Evolutionary conservation across 176 grass and related monocot genomes (phyloP).

Genomic region (Panicum miliaceum): DNA sequence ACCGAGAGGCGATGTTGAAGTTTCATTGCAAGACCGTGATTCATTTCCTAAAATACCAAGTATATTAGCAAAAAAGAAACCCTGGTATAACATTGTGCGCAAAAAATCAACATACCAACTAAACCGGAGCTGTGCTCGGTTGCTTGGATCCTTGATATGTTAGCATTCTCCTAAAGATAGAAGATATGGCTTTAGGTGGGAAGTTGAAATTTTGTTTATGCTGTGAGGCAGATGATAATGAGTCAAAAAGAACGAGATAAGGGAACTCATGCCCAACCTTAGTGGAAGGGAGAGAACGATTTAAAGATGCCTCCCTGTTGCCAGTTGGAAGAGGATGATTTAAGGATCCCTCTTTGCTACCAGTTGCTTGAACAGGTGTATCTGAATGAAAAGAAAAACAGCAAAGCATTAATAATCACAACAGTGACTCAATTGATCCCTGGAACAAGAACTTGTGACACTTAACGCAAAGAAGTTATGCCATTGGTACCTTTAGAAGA

Average conservation of each 20-base stretch:
- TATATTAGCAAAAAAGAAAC: slow-evolving; percentile 43
- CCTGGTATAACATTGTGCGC: background rate
- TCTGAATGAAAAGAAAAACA: slow-evolving; percentile 40
- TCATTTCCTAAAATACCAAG: slow-evolving; percentile 43
- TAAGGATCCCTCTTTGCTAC: slow-evolving; percentile 29
- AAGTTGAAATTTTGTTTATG: background rate
- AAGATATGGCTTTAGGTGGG: slow-evolving; percentile 14
- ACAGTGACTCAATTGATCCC: background rate
- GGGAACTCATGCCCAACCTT: slow-evolving; percentile 41
- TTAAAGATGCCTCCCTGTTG: slow-evolving; percentile 1
- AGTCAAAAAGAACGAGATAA: slow-evolving; percentile 10
- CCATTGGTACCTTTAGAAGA: slow-evolving; percentile 66
- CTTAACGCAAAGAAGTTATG: slow-evolving; percentile 11
- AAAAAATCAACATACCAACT: slow-evolving; percentile 50
- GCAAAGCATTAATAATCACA: slow-evolving; percentile 22
- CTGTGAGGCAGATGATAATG: slow-evolving; percentile 4
- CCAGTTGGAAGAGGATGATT: slow-evolving; percentile 1
- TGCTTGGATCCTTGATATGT: slow-evolving; percentile 32
- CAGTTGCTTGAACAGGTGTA: slow-evolving; percentile 39
- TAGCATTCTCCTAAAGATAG: slow-evolving; percentile 48
- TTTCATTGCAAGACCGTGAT: slow-evolving; percentile 31
- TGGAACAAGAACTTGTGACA: background rate
- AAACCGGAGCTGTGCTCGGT: slow-evolving; percentile 39
- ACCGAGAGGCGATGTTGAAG: slow-evolving; percentile 46
- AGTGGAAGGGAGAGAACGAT: slow-evolving; percentile 26